Base-by-base conservation (phyloP, 1,284 basidiomycete genomes). In the Cutaneotrichosporon sp. region DNA sequence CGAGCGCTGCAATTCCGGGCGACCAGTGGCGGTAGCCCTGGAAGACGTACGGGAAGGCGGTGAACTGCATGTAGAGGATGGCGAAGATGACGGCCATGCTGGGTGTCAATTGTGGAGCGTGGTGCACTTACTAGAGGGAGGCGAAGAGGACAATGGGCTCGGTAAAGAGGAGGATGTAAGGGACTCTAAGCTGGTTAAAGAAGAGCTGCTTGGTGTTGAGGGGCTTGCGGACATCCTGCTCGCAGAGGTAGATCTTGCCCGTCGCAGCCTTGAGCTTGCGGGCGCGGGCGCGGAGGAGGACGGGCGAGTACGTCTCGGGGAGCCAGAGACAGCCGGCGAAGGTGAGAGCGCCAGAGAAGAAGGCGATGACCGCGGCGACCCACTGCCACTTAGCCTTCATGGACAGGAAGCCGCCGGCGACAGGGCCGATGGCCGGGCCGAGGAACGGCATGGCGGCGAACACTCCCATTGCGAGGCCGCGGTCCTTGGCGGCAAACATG, bases 321-420 rank as follows among this genome's bases (percentile, higher is more conserved):
- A 74, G 67, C 45, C 74, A 62, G 53, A 78, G 50, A 16, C 64
- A 57, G 43, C 67, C 71, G 29, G 73, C 54, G 57, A 77, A 63
- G 29, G 78, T 79, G 43, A 76, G 68, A 49, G 76, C 56, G 9
- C 72, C 69, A 59, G 77, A 74, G 68, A 82, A 80, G 56, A 81
- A 71, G 65, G 87, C 84, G 80, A 89, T 84, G 46, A 89, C 76
- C 83, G 85, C 87, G 70, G 88, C 88, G 55, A 86, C 85, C 80
- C 82, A 82, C 42, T 78, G 59, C 82, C 81, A 82, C 2, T 69
- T 70, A 7, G 59, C 36, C 4, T 64, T 64, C 46, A 72, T 68
- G 10, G 72, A 72, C n/a, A 82, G 73, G 68, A 79, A 79, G 1
- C 75, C 77, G 20, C 78, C 75, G 22, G 43, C 71, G 46, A 80